Base-by-base conservation (phyloP, 352 stramenopile genomes). In the Globisporangium polare region DNA sequence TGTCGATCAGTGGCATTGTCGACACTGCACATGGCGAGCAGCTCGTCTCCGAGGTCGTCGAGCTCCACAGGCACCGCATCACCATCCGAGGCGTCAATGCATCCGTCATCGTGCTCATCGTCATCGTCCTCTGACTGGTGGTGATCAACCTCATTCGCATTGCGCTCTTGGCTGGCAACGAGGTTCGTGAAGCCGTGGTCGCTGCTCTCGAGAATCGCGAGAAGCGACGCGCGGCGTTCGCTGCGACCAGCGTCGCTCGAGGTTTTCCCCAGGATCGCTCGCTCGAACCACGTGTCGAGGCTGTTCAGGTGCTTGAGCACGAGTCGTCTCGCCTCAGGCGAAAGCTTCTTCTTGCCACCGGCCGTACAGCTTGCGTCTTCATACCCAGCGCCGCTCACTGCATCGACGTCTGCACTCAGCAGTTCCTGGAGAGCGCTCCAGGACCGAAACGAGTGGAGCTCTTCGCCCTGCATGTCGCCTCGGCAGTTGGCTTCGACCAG, bases 261-360 rank as follows among this genome's bases (percentile, higher is more conserved):
- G 33, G 24, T 18, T 72, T 67, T 60, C 53, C 67, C 9, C 43
- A 71, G 43, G 52, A 88, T 85, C 18, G 75, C 63, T 52, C 68
- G 46, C 10, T 76, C 69, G 33, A 88, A 88, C 78, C 78, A 88
- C 51, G 51, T 53, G 33, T 88, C 71, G 2, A 88, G 46, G 41
- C 70, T 84, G 39, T 67, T 74, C 39, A 88, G 49, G 39, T 88
- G 67, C 18, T 74, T 72, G 31, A 73, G 65, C 47, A 86, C 62
- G 17, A 74, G 29, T 5, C 60, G 41, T 22, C 75, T 60, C 26
- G 57, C 55, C 42, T 73, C 53, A 20, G 22, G 33, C 2, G 66
- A 51, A n/a, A 60, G 42, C 22, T 45, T 51, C 52, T 27, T 58
- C n/a, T 22, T 13, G 18, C 26, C 57, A 31, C 17, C 56, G 31